These are phyloP conservation scores for Grosmannia huntii DNA, from an alignment of 2,329 filamentous ascomycete species.

Conservation along the genomic window DNA sequence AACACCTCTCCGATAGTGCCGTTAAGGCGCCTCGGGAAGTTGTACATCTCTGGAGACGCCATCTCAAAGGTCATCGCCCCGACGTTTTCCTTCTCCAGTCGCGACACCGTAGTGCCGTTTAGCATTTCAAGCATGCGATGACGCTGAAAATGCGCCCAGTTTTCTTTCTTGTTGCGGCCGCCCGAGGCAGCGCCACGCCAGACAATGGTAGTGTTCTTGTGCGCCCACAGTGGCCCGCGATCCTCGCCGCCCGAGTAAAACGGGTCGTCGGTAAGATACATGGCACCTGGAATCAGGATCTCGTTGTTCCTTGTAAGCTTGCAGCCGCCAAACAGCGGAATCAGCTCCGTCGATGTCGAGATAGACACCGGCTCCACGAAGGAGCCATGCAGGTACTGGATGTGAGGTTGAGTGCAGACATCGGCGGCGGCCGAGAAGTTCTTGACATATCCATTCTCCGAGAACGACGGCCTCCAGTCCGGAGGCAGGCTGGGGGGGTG, in stretches of 20 bases:
- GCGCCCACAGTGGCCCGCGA: conserved; percentile 43
- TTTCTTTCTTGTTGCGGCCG: conserved; percentile 36
- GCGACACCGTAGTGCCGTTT: conserved; percentile 45
- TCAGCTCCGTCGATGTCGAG: conserved; percentile 34
- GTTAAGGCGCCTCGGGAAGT: conserved; percentile 23
- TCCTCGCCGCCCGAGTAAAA: conserved; percentile 44
- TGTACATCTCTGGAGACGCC: conserved; percentile 28
- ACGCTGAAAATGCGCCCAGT: conserved; percentile 58
- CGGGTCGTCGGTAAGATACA: conserved; percentile 46
- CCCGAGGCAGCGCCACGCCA: conserved; percentile 57
- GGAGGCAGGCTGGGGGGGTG: conserved; percentile 10
- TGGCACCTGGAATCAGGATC: conserved; percentile 47
- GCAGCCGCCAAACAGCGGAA: conserved; percentile 46
- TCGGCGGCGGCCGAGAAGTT: conserved; percentile 44
- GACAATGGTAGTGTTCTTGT: conserved; percentile 41
- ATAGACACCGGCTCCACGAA: conserved; percentile 38
- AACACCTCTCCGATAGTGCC: conserved; percentile 29
- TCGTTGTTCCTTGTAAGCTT: conserved; percentile 49
- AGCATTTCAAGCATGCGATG: conserved; percentile 58
- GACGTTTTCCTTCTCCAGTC: conserved; percentile 28
- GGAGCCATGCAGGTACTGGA: conserved; percentile 35
- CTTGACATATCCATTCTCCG: conserved; percentile 32
- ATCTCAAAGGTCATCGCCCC: conserved; percentile 36
- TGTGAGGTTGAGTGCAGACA: conserved; percentile 39
- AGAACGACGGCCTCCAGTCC: conserved; percentile 16